Evolutionary conservation across 306 rosid species (phyloP), one percentile per base, ranked within the genome.

Genomic region (Lithocarpus polystachyus): DNA sequence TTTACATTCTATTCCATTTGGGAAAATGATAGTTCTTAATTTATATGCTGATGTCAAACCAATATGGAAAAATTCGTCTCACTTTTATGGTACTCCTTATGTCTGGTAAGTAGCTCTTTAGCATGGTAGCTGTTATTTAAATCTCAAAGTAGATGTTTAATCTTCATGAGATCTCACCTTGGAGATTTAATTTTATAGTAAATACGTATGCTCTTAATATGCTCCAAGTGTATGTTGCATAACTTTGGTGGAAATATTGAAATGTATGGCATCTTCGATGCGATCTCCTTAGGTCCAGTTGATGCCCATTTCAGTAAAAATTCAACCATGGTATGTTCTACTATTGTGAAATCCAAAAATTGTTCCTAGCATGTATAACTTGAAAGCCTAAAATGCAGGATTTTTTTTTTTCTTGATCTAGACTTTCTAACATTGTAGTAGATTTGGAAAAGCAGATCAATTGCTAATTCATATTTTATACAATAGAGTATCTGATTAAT

Each of bases 231-330:
- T 82, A 82, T 94, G 86, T 84, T 94, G 78, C 99, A 94, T 82
- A 94, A 94, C 79, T 94, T 94, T 77, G 99, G 99, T 80, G 99
- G 97, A 80, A 94, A 94, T 84, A 85, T 94, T 86, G 99, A 94
- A 86, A 94, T 94, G 99, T 94, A 94, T 67, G 97, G 99, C 77
- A 83, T 86, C 71, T 83, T 92, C 80, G 97, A 94, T 79, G 55
- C 94, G 15, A 82, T 92, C 62, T 88, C 95, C 78, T 88, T 97
- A 9, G 97, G 97, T 69, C 99, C 99, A 28, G 79, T 94, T 82
- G 95, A 92, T 81, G 97, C 99, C 54, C 95, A 92, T 69, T 81
- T 82, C 56, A 94, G 95, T 83, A 81, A 78, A 80, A 94, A 94
- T 78, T 91, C 99, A 68, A 91, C 97, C 69, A 92, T 94, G 99